These are phyloP conservation scores for Fragaria ananassa DNA, from an alignment of 306 rosid genomes.

Conservation along the genomic window DNA sequence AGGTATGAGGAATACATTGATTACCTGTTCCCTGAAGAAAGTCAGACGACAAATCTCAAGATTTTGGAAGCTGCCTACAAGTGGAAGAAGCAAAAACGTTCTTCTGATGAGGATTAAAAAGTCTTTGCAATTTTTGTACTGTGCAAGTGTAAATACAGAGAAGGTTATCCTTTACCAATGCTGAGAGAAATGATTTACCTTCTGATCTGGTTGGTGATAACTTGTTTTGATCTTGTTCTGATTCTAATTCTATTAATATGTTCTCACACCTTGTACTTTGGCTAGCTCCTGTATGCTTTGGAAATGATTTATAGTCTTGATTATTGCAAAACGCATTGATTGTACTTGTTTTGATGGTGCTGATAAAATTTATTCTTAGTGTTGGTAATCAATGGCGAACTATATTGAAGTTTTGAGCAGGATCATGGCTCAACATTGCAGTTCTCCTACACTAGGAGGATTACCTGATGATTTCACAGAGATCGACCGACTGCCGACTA, in stretches of 20 bases:
- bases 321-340: not conserved
- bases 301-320: not conserved
- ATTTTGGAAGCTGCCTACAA: slow-evolving; percentile 93
- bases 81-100: slow-evolving; percentile 81
- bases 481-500: not conserved
- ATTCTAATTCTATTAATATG: not conserved
- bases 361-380: not conserved
- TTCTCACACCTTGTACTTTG: not conserved
- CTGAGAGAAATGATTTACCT: not conserved
- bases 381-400: not conserved
- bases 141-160: slow-evolving; percentile 15
- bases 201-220: not conserved
- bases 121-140: slow-evolving; percentile 8
- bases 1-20: slow-evolving; percentile 82
- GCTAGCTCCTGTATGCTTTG: not conserved
- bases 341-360: not conserved
- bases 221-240: not conserved
- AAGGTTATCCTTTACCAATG: not conserved
- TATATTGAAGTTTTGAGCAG: not conserved
- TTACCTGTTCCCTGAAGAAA: slow-evolving; percentile 80
- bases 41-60: slow-evolving; percentile 82
- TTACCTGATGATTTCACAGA: not conserved
- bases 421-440: not conserved
- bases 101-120: slow-evolving; percentile 43
- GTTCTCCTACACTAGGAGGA: not conserved